Evolutionary conservation across 352 stramenopile genomes (phyloP), one percentile per base, ranked within the genome.

Genomic region (Pythium angustatum): DNA sequence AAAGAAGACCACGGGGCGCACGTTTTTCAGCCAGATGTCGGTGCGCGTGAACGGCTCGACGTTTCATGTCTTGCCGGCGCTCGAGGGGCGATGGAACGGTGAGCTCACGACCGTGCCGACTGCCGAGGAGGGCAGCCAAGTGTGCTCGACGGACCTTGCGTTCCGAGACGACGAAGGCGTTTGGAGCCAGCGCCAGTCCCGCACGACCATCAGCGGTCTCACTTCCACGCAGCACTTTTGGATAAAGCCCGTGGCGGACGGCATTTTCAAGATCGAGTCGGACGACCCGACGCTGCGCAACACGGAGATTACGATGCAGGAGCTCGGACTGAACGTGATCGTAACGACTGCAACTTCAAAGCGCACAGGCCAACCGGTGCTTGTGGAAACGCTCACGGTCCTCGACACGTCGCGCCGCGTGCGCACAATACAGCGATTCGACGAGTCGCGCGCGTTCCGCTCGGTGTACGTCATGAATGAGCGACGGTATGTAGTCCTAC

Each of bases 381-480:
- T 92, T 68, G 87, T 96, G 38, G 87, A 96, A 53, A 94, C 84
- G 6, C 88, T 94, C 55, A 96, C 87, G 62, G 83, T 78, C 28
- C 74, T 94, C 27, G 87, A 94, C 65, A 94, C 70, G 40, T 91
- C 87, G 12, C 76, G 86, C 21, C 84, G 87, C 55, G 66, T 94
- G 52, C 85, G 87, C 64, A 94, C 85, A 22, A 84, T 96, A 65
- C 61, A 90, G 79, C 84, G 85, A 63, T 96, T 96, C 34, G 86
- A 94, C 50, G 87, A 96, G 53, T 92, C 81, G 10, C 85, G 87
- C 8, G 83, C 78, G 10, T 94, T 94, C 79, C 85, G 86, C 27
- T 92, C 81, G 19, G 85, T 94, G n/a, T 93, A 93, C 70, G 83
- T 96, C 34, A 90, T 96, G 79, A 96, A 93, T 57, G 87, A 96